Percentiles rank a stretch among this genome's conserved stretches.
phyloP scores from a whole-genome alignment of 2,329 filamentous ascomycete species.

The Monosporascus ibericus region DNA sequence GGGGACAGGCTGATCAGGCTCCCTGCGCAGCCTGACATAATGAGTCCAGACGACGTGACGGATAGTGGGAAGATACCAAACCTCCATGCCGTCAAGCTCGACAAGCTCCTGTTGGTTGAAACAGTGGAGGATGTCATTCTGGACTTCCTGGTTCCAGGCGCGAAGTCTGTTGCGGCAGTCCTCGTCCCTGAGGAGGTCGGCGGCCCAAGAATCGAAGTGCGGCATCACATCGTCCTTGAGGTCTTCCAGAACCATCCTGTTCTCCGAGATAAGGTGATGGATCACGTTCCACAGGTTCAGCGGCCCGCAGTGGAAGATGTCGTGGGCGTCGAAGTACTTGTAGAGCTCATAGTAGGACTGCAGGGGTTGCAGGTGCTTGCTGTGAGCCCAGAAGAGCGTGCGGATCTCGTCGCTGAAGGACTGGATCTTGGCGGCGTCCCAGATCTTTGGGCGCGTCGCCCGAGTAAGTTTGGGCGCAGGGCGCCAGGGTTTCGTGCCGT shows the following conservation, averaged over 20 bases:
- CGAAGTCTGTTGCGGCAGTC: conserved; percentile 9
- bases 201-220: conserved; percentile 13
- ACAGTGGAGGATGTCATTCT: conserved; percentile 10
- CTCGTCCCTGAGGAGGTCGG: conserved; percentile 5
- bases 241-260: conserved; percentile 25
- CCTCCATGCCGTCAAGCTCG: conserved; percentile 7
- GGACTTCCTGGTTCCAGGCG: conserved; percentile 8
- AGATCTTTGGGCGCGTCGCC: conserved; percentile 13
- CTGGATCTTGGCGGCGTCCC: conserved; percentile 32
- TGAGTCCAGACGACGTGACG: conserved; percentile 9
- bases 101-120: conserved; percentile 10
- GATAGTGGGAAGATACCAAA: conserved; percentile 8
- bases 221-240: conserved; percentile 17
- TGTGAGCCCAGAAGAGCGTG: conserved; percentile 2
- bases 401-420: conserved; percentile 12
- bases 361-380: conserved; percentile 8
- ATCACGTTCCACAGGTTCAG: conserved; percentile 44
- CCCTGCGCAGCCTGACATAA: conserved; percentile 6
- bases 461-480: conserved; percentile 20
- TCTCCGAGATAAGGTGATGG: conserved; percentile 35
- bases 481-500: conserved; percentile 25
- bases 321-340: conserved; percentile 40
- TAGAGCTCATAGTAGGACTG: conserved; percentile 36
- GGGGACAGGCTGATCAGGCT: neutral
- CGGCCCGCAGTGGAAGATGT: conserved; percentile 41